Conservation (phyloP, 495 filamentous ascomycete species). For the Penicillium samsonianum region DNA sequence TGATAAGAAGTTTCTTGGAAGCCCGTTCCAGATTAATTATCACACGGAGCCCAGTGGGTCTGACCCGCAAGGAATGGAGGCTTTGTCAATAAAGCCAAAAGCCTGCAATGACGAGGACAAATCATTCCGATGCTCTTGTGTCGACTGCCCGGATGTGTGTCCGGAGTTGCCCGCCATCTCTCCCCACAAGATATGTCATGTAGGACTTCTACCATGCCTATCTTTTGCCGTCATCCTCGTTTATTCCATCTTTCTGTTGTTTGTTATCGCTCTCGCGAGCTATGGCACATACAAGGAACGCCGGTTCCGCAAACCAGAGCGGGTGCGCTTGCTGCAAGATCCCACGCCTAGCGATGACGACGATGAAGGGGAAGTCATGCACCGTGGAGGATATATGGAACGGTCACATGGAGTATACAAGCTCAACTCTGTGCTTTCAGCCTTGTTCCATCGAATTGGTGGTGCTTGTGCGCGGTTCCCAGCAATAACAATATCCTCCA, state of each 20-base stretch:
- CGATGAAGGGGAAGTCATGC: slow-evolving; percentile 74
- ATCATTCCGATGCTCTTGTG: slow-evolving; percentile 84
- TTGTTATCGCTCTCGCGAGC: slow-evolving; percentile 65
- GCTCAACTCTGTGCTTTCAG: slow-evolving; percentile 76
- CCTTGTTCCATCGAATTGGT: slow-evolving; percentile 81
- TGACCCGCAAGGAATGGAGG: slow-evolving; percentile 62
- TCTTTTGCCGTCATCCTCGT: slow-evolving; percentile 88
- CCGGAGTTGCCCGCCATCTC: slow-evolving; percentile 74
- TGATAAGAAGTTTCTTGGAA: slow-evolving; percentile 82
- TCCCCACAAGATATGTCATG: slow-evolving; percentile 68
- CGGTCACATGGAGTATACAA: slow-evolving; percentile 67
- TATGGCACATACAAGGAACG: slow-evolving; percentile 75
- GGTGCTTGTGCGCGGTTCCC: slow-evolving; percentile 80
- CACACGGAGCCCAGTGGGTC: slow-evolving; percentile 54
- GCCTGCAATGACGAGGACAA: slow-evolving; percentile 86
- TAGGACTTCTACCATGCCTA: slow-evolving; percentile 84
- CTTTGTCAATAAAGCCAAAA: slow-evolving; percentile 67
- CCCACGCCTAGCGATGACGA: slow-evolving; percentile 84
- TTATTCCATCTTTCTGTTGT: slow-evolving; percentile 73
- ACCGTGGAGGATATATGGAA: slow-evolving; percentile 68
- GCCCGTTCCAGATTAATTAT: slow-evolving; percentile 97
- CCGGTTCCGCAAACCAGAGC: slow-evolving; percentile 71
- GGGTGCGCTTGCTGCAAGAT: slow-evolving; percentile 83
- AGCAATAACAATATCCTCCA: slow-evolving; percentile 72
- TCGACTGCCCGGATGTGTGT: slow-evolving; percentile 86